A percentile compares a stretch with the other conserved stretches of the same genome.
Conservation (phyloP, 2,329 filamentous ascomycete species). For the Graphilbum ipis-grandicollis region DNA sequence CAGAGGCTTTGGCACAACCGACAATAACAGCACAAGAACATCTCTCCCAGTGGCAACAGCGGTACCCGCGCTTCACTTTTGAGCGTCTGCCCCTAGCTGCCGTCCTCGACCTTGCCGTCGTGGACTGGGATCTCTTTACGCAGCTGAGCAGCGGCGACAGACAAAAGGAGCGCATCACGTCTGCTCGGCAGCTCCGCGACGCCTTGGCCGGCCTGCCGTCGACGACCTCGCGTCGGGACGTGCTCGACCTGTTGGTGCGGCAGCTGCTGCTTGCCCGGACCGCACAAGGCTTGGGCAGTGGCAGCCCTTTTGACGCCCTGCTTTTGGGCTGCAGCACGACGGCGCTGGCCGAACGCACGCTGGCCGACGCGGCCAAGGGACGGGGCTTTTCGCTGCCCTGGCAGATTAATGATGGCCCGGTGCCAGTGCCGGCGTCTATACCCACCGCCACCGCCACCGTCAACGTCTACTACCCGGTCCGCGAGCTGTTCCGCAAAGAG, state of each 20-base stretch:
- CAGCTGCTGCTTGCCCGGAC: slow-evolving; percentile 54
- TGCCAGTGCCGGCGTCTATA: neutral
- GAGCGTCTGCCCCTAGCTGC: slow-evolving; percentile 44
- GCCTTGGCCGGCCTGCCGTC: slow-evolving; percentile 49
- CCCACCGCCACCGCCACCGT: neutral
- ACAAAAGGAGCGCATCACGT: too few species aligned
- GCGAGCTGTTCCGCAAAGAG: slow-evolving; percentile 74
- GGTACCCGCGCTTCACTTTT: slow-evolving; percentile 51
- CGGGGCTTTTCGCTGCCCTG: slow-evolving; percentile 70
- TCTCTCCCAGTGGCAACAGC: slow-evolving; percentile 32
- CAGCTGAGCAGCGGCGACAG: too few species aligned
- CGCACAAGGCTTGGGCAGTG: slow-evolving; percentile 40
- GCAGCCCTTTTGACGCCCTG: slow-evolving; percentile 52
- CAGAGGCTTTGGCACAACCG: too few species aligned
- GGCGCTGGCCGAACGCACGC: slow-evolving; percentile 65
- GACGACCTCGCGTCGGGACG: slow-evolving; percentile 58
- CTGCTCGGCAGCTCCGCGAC: slow-evolving; percentile 29
- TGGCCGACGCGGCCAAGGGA: slow-evolving; percentile 81
- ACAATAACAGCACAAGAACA: slow-evolving; percentile 22
- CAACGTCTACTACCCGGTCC: slow-evolving; percentile 56
- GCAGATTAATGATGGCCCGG: slow-evolving; percentile 58
- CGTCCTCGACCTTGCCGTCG: slow-evolving; percentile 31
- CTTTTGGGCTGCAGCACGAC: slow-evolving; percentile 80
- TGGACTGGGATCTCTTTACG: too few species aligned
- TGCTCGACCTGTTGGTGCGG: slow-evolving; percentile 51